These are phyloP conservation scores for Meira miltonrushii DNA, from an alignment of 1,284 basidiomycete species.

Conservation along the genomic window DNA sequence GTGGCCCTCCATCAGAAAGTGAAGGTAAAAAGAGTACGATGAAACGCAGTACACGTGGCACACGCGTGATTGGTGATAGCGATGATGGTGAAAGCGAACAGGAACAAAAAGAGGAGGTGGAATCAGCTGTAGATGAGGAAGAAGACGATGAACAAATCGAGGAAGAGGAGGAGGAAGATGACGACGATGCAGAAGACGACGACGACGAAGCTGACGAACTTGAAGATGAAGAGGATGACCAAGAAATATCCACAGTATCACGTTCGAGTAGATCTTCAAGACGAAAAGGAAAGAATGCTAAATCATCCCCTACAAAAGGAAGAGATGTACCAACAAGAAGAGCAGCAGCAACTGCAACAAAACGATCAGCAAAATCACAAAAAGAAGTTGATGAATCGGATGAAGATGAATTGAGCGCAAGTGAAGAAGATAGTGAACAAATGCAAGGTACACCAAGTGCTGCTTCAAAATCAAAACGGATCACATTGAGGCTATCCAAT, in stretches of 20 bases:
- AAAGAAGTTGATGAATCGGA: too few species aligned
- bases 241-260: not conserved
- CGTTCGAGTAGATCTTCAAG: not conserved
- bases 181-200: conserved; percentile 13
- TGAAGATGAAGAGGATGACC: conserved; percentile 7
- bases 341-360: conserved; percentile 11
- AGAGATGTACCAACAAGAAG: conserved; percentile 14
- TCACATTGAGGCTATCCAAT: not conserved
- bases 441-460: not conserved
- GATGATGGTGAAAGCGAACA: conserved; percentile 35
- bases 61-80: conserved; percentile 48
- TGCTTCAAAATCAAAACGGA: not conserved
- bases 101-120: conserved; percentile 19
- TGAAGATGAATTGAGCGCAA: not conserved
- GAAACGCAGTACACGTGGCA: conserved; percentile 20
- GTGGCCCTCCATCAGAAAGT: conserved; percentile 2
- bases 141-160: conserved; percentile 8
- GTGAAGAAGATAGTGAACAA: conserved; percentile 4
- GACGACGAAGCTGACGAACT: conserved; percentile 7
- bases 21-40: conserved; percentile 1
- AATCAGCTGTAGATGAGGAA: conserved; percentile 4
- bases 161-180: conserved; percentile 11
- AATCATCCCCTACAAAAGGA: not conserved
- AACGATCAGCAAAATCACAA: not conserved
- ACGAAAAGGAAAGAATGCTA: not conserved